These are phyloP conservation scores for Phytophthora ohioensis DNA, from an alignment of 352 stramenopile genomes.

Conservation along the genomic window DNA sequence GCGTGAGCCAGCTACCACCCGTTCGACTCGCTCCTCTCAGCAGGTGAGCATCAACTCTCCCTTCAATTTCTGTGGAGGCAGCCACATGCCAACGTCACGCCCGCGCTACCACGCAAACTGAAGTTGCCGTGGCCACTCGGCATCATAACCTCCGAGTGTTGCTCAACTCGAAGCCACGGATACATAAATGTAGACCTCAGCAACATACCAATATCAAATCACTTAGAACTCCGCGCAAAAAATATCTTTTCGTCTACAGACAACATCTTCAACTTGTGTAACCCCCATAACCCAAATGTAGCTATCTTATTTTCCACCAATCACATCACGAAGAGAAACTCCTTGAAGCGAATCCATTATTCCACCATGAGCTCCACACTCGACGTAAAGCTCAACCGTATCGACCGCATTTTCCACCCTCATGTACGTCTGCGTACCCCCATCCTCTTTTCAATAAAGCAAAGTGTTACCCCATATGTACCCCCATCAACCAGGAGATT, in stretches of 20 bases:
- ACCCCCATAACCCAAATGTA: conserved; percentile 1
- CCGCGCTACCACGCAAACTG: no score
- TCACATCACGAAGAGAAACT: conserved; percentile 8
- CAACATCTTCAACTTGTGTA: conserved; percentile 15
- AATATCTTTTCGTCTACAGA: conserved; percentile 17
- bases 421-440: conserved; percentile 52
- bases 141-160: not conserved
- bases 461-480: conserved; percentile 9
- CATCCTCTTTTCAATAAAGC: not conserved
- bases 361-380: conserved; percentile 79
- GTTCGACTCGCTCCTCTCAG: conserved; percentile 11
- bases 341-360: conserved; percentile 24
- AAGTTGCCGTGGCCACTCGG: not conserved
- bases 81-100: no score
- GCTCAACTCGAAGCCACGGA: not conserved
- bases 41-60: not conserved
- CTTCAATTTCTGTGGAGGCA: not conserved
- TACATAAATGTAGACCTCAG: conserved; percentile 1
- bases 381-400: conserved; percentile 86
- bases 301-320: conserved; percentile 21
- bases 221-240: not conserved
- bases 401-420: conserved; percentile 87
- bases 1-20: conserved; percentile 16
- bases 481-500: conserved; percentile 56
- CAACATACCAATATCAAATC: conserved; percentile 15